Evolutionary conservation across 495 filamentous ascomycete species (phyloP).

Genomic region (Aspergillus incahuasiensis): DNA sequence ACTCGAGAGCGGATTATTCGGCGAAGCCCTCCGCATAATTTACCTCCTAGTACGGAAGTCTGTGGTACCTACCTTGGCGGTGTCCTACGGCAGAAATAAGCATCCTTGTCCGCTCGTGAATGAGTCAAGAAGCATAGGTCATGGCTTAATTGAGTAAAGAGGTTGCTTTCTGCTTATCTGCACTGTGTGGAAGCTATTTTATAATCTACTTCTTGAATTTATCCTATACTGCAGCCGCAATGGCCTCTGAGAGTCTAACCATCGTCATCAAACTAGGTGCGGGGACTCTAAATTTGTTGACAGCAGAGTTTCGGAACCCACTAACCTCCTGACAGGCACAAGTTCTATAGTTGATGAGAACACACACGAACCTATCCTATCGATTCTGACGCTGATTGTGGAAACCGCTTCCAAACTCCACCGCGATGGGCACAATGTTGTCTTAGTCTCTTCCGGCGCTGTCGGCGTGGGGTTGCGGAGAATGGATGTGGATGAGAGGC

Average conservation of each 20-base stretch:
- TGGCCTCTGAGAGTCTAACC: constrained; percentile 45
- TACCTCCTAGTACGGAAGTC: too few species aligned
- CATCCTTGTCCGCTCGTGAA: not conserved
- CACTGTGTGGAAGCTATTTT: not conserved
- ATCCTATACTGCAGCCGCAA: constrained; percentile 15
- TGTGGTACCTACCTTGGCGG: constrained; percentile 26
- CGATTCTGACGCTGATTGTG: constrained; percentile 83
- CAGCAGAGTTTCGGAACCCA: not conserved
- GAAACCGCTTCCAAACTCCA: constrained; percentile 82
- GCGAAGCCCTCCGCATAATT: constrained; percentile 29
- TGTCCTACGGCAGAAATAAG: constrained; percentile 28
- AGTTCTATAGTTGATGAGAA: constrained; percentile 97
- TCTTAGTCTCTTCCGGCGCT: constrained; percentile 94
- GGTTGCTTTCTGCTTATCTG: not conserved
- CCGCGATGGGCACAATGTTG: constrained; percentile 88
- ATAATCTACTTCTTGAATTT: not conserved
- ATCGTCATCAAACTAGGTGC: constrained; percentile 94
- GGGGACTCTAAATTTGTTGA: constrained; percentile 26
- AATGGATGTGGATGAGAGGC: constrained; percentile 85
- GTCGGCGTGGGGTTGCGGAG: constrained; percentile 87
- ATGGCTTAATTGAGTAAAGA: not conserved
- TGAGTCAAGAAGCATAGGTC: constrained; percentile 8
- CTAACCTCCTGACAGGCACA: constrained; percentile 58
- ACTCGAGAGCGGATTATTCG: constrained; percentile 15
- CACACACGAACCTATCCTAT: constrained; percentile 93